These are phyloP conservation scores for Daldinia grandis DNA, from an alignment of 495 filamentous ascomycete species.

Conservation along the genomic window DNA sequence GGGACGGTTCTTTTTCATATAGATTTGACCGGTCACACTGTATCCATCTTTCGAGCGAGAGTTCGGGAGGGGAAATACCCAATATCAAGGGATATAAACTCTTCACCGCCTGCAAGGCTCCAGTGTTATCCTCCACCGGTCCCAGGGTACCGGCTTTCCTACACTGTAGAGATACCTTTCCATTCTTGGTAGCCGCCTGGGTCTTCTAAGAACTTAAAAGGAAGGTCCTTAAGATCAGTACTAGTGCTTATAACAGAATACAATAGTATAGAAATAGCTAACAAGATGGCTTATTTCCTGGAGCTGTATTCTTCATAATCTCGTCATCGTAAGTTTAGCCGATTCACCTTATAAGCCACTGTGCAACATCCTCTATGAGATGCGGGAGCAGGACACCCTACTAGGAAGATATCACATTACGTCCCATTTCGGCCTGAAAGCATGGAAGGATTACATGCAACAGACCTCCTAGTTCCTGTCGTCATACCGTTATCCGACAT, in stretches of 20 bases:
- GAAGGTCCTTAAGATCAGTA: background rate
- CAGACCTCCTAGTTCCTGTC: slow-evolving; percentile 1
- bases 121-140: background rate
- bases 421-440: slow-evolving; percentile 3
- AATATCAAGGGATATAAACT: background rate
- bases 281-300: background rate
- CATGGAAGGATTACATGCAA: background rate
- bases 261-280: background rate
- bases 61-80: background rate
- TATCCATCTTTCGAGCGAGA: background rate
- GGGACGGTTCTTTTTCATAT: background rate
- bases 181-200: background rate
- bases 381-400: slow-evolving; percentile 3
- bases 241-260: background rate
- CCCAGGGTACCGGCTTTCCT: background rate
- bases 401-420: slow-evolving; percentile 2
- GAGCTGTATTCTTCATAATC: background rate
- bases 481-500: background rate
- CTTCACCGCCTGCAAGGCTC: slow-evolving; percentile 3
- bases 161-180: slow-evolving; percentile 3
- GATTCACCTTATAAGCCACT: slow-evolving; percentile 4
- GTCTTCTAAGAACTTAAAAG: background rate
- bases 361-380: slow-evolving; percentile 6
- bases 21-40: background rate
- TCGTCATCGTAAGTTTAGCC: background rate